phyloP scores from a whole-genome alignment of 108 stramenopile genomes.

The Conticribra guillardii region DNA sequence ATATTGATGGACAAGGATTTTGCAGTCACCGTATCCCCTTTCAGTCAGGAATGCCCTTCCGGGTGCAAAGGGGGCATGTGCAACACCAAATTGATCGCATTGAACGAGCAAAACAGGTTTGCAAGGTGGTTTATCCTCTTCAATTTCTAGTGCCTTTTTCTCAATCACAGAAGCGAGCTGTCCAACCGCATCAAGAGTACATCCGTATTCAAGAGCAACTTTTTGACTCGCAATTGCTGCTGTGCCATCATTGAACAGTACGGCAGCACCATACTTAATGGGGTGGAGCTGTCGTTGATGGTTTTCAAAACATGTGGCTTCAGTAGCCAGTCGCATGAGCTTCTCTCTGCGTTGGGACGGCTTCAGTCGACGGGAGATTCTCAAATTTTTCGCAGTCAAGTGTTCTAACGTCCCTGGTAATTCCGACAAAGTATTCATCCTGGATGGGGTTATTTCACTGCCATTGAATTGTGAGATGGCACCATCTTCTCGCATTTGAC shows the following conservation, averaged over 20 bases:
- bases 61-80: slow-evolving; percentile 85
- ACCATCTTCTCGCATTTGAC: slow-evolving; percentile 25
- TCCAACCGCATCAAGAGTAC: slow-evolving; percentile 83
- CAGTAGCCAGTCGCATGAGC: slow-evolving; percentile 54
- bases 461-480: neutral
- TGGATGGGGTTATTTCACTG: neutral
- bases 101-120: slow-evolving; percentile 62
- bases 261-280: slow-evolving; percentile 81
- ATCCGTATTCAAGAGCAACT: slow-evolving; percentile 86
- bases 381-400: slow-evolving; percentile 24
- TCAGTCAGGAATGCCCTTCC: slow-evolving; percentile 80
- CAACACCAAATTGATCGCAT: slow-evolving; percentile 85
- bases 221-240: slow-evolving; percentile 59
- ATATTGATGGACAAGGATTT: slow-evolving; percentile 59
- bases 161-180: slow-evolving; percentile 61
- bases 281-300: slow-evolving; percentile 69
- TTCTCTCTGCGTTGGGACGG: slow-evolving; percentile 42
- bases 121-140: slow-evolving; percentile 16
- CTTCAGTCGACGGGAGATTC: slow-evolving; percentile 23
- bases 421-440: slow-evolving; percentile 10
- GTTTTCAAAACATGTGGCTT: slow-evolving; percentile 38
- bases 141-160: slow-evolving; percentile 18
- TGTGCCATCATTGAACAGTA: slow-evolving; percentile 63
- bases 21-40: slow-evolving; percentile 67
- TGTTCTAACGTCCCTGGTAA: slow-evolving; percentile 24